phyloP scores from a whole-genome alignment of 2,329 filamentous ascomycete species.

The Cadophora gregata region DNA sequence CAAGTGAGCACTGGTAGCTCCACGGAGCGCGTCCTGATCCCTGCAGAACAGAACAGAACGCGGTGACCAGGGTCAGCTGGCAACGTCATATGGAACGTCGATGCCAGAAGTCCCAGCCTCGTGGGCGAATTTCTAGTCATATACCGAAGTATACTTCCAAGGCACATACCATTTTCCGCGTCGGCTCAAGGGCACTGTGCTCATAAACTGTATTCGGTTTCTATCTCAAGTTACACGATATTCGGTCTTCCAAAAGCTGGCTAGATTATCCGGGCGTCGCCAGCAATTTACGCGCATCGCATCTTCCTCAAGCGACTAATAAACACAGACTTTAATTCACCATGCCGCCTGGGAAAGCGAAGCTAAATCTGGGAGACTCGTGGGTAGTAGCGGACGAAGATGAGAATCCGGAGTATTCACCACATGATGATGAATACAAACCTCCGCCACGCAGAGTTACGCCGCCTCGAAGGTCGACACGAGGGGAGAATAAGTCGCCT shows the following conservation, averaged over 20 bases:
- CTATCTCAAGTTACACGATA: not conserved
- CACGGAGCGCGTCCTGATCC: conserved; percentile 23
- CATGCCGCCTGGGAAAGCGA: conserved; percentile 36
- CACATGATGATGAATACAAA: conserved; percentile 32
- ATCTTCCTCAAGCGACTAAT: not conserved
- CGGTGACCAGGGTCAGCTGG: conserved; percentile 31
- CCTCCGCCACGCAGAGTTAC: conserved; percentile 24
- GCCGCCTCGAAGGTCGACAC: conserved; percentile 34
- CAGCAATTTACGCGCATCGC: not conserved
- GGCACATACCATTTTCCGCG: not conserved
- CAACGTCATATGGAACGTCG: conserved; percentile 35
- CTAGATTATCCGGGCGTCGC: not conserved
- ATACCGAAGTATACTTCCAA: not conserved
- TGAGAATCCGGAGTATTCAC: conserved; percentile 34
- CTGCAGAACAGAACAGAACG: conserved; percentile 22
- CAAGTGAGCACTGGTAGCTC: not conserved
- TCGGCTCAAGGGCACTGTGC: not conserved
- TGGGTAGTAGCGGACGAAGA: conserved; percentile 43
- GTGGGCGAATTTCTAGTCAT: too few species aligned
- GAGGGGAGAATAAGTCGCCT: conserved; percentile 38
- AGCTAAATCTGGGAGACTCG: conserved; percentile 40
- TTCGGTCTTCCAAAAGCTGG: not conserved
- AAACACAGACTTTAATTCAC: conserved; percentile 3
- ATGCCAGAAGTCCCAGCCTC: conserved; percentile 1
- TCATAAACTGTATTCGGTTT: not conserved